phyloP scores from a whole-genome alignment of 805 yeast species.

The Jamesozyma spencerorum region DNA sequence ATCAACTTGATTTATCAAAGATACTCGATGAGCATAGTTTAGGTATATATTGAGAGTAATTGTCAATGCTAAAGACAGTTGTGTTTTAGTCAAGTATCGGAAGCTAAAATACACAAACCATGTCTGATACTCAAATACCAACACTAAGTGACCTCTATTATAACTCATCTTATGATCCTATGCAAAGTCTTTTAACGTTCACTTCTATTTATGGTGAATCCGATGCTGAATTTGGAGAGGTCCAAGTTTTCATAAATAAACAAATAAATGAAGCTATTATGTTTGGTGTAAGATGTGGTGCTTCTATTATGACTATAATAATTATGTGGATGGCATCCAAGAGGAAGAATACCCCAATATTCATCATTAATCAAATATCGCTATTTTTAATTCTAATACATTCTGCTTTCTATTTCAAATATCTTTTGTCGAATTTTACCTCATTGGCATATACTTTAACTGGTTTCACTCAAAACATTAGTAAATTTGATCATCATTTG shows the following conservation, averaged over 20 bases:
- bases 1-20: not conserved
- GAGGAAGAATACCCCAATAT: conserved; percentile 56
- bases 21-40: no score
- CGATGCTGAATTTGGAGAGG: conserved; percentile 32
- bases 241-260: conserved; percentile 33
- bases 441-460: conserved; percentile 42
- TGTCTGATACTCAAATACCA: conserved; percentile 1
- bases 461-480: conserved; percentile 34
- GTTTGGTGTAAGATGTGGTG: conserved; percentile 52
- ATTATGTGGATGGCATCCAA: conserved; percentile 41
- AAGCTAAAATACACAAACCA: conserved; percentile 3
- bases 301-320: conserved; percentile 39
- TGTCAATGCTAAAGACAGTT: no score
- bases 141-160: conserved; percentile 11
- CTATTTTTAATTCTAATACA: conserved; percentile 49
- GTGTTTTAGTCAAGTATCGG: no score
- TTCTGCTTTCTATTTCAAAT: conserved; percentile 48
- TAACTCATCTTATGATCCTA: conserved; percentile 22
- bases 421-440: conserved; percentile 44
- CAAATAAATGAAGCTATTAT: conserved; percentile 36
- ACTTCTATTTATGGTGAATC: conserved; percentile 36
- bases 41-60: no score
- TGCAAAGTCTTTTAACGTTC: conserved; percentile 29
- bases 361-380: conserved; percentile 58
- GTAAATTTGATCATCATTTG: conserved; percentile 34